Evolutionary conservation across 2,329 filamentous ascomycete genomes (phyloP).

Genomic region (Raffaelea deltoideospora): DNA sequence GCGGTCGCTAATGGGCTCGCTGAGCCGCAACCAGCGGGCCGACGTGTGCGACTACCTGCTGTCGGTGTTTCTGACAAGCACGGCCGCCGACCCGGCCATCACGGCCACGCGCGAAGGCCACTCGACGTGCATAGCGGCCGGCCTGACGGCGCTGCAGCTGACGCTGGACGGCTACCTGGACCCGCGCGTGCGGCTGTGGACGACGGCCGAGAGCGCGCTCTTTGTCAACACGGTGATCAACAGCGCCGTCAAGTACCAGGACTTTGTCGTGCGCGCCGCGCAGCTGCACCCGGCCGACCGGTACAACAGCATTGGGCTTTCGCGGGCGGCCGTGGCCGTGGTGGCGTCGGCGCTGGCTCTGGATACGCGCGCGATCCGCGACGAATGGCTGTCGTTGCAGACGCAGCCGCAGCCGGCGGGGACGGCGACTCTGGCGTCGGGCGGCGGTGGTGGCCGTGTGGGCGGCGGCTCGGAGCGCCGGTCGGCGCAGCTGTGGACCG

Average conservation of each 20-base stretch:
- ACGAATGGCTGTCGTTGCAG: slow-evolving; percentile 53
- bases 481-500: slow-evolving; percentile 65
- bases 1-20: slow-evolving; percentile 58
- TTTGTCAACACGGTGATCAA: slow-evolving; percentile 52
- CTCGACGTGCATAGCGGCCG: slow-evolving; percentile 47
- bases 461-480: slow-evolving; percentile 50
- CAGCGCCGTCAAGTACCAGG: slow-evolving; percentile 46
- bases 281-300: slow-evolving; percentile 27
- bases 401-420: slow-evolving; percentile 35
- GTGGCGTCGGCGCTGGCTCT: slow-evolving; percentile 52
- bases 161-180: slow-evolving; percentile 39
- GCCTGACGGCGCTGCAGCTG: slow-evolving; percentile 42
- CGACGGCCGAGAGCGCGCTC: slow-evolving; percentile 23
- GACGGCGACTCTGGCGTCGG: too few relatives aligned
- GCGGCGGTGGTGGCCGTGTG: too few relatives aligned
- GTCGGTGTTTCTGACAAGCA: slow-evolving; percentile 50
- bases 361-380: slow-evolving; percentile 54
- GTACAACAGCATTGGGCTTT: slow-evolving; percentile 35
- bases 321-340: slow-evolving; percentile 43
- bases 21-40: slow-evolving; percentile 52
- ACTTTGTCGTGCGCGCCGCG: slow-evolving; percentile 41
- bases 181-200: slow-evolving; percentile 27
- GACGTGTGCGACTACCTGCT: slow-evolving; percentile 70
- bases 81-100: slow-evolving; percentile 21
- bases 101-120: slow-evolving; percentile 41